phyloP scores from a whole-genome alignment of 2,329 filamentous ascomycete species.

The Westerdykella ornata region DNA sequence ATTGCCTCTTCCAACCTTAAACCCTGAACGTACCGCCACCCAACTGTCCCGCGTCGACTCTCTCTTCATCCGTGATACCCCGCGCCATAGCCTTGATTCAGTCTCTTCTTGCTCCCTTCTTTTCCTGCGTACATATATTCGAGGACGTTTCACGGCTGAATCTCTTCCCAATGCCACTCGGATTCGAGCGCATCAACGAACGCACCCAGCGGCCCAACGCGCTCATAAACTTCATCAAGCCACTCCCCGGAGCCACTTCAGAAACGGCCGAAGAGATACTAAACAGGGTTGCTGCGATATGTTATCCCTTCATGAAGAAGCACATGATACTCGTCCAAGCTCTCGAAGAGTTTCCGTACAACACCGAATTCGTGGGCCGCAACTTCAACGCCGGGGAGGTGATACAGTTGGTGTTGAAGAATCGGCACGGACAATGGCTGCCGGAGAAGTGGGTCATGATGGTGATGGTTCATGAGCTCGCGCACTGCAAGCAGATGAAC shows the following conservation, averaged over 20 bases:
- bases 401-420: slow-evolving; percentile 74
- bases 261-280: slow-evolving; percentile 31
- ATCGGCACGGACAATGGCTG: slow-evolving; percentile 61
- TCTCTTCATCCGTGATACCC: neutral
- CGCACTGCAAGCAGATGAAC: slow-evolving; percentile 89
- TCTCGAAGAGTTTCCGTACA: slow-evolving; percentile 75
- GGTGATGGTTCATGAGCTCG: slow-evolving; percentile 92
- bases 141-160: neutral
- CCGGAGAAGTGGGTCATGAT: slow-evolving; percentile 81
- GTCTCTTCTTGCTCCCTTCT: too few species aligned
- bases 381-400: slow-evolving; percentile 90
- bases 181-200: slow-evolving; percentile 72
- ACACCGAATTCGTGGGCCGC: slow-evolving; percentile 75
- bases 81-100: neutral
- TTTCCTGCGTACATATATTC: neutral
- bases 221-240: slow-evolving; percentile 79
- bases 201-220: slow-evolving; percentile 67
- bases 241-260: slow-evolving; percentile 53
- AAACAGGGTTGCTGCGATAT: slow-evolving; percentile 56
- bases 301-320: slow-evolving; percentile 53
- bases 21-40: neutral
- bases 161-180: slow-evolving; percentile 59
- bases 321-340: slow-evolving; percentile 44
- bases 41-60: neutral
- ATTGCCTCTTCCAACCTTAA: neutral